A percentile compares a stretch with the other conserved stretches of the same genome.
Conservation (phyloP, 2,329 filamentous ascomycete genomes). For the Fusarium mangiferae region DNA sequence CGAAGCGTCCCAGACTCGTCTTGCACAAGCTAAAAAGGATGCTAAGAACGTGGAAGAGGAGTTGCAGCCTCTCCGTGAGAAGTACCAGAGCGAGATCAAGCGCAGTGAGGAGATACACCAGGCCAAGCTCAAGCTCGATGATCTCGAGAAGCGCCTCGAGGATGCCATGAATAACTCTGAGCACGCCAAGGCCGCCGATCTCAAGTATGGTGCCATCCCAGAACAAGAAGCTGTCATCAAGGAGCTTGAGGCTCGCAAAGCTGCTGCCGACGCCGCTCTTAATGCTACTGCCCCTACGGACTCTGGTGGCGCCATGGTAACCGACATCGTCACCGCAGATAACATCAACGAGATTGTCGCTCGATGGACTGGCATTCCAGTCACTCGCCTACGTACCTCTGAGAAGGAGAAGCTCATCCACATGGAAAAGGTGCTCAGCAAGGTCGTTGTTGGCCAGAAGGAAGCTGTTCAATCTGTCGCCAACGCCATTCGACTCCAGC, state of each 20-base stretch:
- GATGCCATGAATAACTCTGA: slow-evolving; percentile 91
- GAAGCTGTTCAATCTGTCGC: slow-evolving; percentile 94
- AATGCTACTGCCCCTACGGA: slow-evolving; percentile 65
- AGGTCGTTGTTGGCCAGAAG: slow-evolving; percentile 90
- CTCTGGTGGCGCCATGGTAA: slow-evolving; percentile 78
- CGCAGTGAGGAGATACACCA: slow-evolving; percentile 93
- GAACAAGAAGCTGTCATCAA: slow-evolving; percentile 87
- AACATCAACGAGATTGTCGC: slow-evolving; percentile 99
- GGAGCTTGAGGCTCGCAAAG: slow-evolving; percentile 82
- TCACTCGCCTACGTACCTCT: slow-evolving; percentile 90
- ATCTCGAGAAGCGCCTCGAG: slow-evolving; percentile 89
- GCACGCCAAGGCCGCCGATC: slow-evolving; percentile 86
- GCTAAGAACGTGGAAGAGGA: slow-evolving; percentile 96
- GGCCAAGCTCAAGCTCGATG: slow-evolving; percentile 93
- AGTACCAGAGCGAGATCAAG: slow-evolving; percentile 93
- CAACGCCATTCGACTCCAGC: slow-evolving; percentile 94
- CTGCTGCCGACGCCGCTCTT: slow-evolving; percentile 78
- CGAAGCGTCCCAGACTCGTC: slow-evolving; percentile 85
- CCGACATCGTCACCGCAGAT: slow-evolving; percentile 93
- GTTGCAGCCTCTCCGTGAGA: slow-evolving; percentile 88
- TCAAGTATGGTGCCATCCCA: slow-evolving; percentile 97
- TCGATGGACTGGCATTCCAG: slow-evolving; percentile 97
- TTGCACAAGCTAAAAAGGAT: slow-evolving; percentile 86
- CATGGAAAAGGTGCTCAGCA: slow-evolving; percentile 89
- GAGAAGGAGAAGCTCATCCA: slow-evolving; percentile 99